Percentiles rank a stretch among this genome's conserved stretches.
Conservation (phyloP, 2,329 filamentous ascomycete species). For the Pseudomassariella vexata region DNA sequence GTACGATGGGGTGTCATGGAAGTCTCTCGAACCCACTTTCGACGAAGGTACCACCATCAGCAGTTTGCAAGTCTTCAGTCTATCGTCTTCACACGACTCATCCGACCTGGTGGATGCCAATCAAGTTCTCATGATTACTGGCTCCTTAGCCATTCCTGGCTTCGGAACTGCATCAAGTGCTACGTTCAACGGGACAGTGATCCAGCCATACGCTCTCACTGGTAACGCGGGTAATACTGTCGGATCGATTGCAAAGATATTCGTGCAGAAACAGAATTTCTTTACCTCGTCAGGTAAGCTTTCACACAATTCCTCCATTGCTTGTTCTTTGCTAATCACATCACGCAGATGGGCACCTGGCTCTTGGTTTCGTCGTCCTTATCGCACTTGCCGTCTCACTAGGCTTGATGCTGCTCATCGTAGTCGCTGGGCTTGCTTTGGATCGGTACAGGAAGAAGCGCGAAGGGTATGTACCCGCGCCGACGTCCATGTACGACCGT, state of each 20-base stretch:
- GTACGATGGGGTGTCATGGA: constrained; percentile 70
- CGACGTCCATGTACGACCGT: constrained; percentile 58
- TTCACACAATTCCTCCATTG: not conserved
- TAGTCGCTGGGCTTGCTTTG: constrained; percentile 67
- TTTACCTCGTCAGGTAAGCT: constrained; percentile 60
- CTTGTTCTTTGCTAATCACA: constrained; percentile 8
- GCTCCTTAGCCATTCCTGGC: constrained; percentile 66
- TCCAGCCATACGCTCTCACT: constrained; percentile 76
- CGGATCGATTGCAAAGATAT: constrained; percentile 75
- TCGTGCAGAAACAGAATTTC: constrained; percentile 75
- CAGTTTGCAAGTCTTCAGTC: constrained; percentile 73
- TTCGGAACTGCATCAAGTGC: constrained; percentile 82
- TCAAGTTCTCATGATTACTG: constrained; percentile 78
- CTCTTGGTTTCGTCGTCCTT: constrained; percentile 71
- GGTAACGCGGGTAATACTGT: constrained; percentile 57
- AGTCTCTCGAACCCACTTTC: constrained; percentile 57
- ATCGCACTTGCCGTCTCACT: constrained; percentile 76
- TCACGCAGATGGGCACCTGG: constrained; percentile 49
- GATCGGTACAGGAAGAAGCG: constrained; percentile 71
- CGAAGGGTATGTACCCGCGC: constrained; percentile 76
- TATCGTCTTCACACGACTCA: constrained; percentile 61
- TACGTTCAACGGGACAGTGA: constrained; percentile 76
- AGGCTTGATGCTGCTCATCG: constrained; percentile 69
- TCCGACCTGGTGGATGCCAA: constrained; percentile 58
- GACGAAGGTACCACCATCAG: constrained; percentile 62